A percentile compares a stretch with the other conserved stretches of the same genome.
Evolutionary conservation across 768 basidiomycete genomes (phyloP).

Genomic region (Mycena galericulata): DNA sequence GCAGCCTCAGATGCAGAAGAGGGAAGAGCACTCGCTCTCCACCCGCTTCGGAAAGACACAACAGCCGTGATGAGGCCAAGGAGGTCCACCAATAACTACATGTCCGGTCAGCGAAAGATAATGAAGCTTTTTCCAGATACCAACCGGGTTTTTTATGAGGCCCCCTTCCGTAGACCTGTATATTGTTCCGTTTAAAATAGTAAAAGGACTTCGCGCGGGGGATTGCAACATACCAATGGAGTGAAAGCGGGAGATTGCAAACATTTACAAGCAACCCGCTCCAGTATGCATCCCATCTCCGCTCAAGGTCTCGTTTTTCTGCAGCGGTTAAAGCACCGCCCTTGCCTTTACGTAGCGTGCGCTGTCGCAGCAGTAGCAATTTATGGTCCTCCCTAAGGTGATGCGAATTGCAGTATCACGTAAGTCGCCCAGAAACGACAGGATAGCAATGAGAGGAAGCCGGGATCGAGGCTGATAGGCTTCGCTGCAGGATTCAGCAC

Average conservation of each 20-base stretch:
- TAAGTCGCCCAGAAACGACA: conserved; percentile 87
- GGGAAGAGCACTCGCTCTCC: conserved; percentile 27
- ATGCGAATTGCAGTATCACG: conserved; percentile 78
- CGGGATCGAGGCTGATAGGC: conserved; percentile 58
- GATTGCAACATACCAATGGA: conserved; percentile 76
- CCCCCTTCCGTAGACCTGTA: conserved; percentile 76
- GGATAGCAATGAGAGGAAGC: conserved; percentile 73
- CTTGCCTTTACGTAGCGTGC: conserved; percentile 68
- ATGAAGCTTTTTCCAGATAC: conserved; percentile 32
- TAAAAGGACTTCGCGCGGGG: neutral
- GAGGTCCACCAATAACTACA: conserved; percentile 55
- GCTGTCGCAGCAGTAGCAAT: conserved; percentile 66
- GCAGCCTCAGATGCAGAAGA: neutral
- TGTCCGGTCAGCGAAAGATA: conserved; percentile 19
- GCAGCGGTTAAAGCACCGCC: conserved; percentile 56
- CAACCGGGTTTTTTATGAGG: conserved; percentile 74
- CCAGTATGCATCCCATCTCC: conserved; percentile 76
- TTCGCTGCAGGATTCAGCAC: conserved; percentile 56
- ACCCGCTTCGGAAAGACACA: conserved; percentile 29
- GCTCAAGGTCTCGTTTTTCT: conserved; percentile 67
- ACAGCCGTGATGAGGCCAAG: conserved; percentile 49
- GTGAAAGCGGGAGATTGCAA: conserved; percentile 82
- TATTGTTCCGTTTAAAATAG: neutral
- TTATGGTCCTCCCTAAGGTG: conserved; percentile 78
- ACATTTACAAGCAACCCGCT: conserved; percentile 79